phyloP scores from a whole-genome alignment of 257 asterid species.

The Fraxinus americana region DNA sequence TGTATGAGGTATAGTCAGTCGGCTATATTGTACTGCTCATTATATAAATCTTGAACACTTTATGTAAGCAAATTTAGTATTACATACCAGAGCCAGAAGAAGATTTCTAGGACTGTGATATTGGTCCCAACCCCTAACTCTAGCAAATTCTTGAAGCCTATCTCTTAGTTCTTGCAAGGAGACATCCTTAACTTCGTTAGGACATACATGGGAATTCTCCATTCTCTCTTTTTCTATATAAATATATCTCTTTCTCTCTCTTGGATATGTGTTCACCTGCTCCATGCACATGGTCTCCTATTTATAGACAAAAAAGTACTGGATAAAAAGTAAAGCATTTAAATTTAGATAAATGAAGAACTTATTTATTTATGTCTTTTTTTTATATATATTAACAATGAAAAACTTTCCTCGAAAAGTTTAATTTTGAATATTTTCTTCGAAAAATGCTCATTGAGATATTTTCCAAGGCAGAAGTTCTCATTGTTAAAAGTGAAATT shows the following conservation, averaged over 20 bases:
- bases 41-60: not conserved
- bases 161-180: conserved; percentile 57
- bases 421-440: too few species aligned
- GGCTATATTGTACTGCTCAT: too few species aligned
- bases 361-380: too few species aligned
- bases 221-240: conserved; percentile 15
- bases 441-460: too few species aligned
- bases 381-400: too few species aligned
- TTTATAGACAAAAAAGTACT: conserved; percentile 33
- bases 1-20: too few species aligned
- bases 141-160: conserved; percentile 55
- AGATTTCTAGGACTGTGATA: conserved; percentile 69
- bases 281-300: conserved; percentile 9
- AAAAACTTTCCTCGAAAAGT: too few species aligned
- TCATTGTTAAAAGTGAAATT: too few species aligned
- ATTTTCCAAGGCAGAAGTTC: too few species aligned
- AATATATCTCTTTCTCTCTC: not conserved
- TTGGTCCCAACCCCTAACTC: conserved; percentile 58
- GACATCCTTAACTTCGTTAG: conserved; percentile 47
- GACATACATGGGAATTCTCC: conserved; percentile 42
- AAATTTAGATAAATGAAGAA: too few species aligned
- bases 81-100: conserved; percentile 63
- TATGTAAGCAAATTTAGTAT: too few species aligned
- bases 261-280: not conserved
- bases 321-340: not conserved